Base-by-base conservation (phyloP, 148 eudicot genomes). In the Chenopodium berlandieri region DNA sequence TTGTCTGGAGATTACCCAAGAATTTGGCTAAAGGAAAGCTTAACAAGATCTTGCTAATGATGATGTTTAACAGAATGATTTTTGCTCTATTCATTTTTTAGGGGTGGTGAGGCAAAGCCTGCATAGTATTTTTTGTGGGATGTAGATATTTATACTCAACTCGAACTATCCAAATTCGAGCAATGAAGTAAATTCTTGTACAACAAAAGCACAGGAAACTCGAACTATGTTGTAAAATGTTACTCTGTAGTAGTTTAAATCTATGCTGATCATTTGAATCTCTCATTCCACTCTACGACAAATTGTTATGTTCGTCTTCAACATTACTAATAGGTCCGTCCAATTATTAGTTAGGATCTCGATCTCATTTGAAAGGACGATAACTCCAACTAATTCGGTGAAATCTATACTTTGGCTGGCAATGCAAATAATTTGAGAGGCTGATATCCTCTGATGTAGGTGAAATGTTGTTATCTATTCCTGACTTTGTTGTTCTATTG, bases 1-100 rank as follows among this genome's bases (percentile, higher is more conserved):
- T 44, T 85, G 84, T 85, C 82, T 81, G 79, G 32, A 52, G 78
- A 76, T 84, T 17, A 76, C 78, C 58, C 25, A 68, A 84, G 54
- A 79, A 85, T 77, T 78, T 78, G 68, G 72, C 40, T 52, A 83
- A 84, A 80, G 77, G 46, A 79, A 44, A 77, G 54, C 71, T 34
- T 77, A 50, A 77, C 73, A 58, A 71, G 77, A 23, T 31, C 25
- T 40, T 84, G 78, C 34, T 64, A 27, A 81, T 77, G 25, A 81
- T 84, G 75, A 27, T 80, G 86, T 56, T 71, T 23, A 81, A 80
- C 67, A 34, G 66, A 48, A 81, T 48, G 75, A 48, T n/a, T 64
- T 68, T 68, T 68, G 12, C 19, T 14, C 74, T 60, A 25, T 77
- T 27, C 25, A 65, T 79, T 54, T 78, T 31, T 13, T 54, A 54